phyloP scores from a whole-genome alignment of 352 stramenopile genomes.

The Sclerospora graminicola region DNA sequence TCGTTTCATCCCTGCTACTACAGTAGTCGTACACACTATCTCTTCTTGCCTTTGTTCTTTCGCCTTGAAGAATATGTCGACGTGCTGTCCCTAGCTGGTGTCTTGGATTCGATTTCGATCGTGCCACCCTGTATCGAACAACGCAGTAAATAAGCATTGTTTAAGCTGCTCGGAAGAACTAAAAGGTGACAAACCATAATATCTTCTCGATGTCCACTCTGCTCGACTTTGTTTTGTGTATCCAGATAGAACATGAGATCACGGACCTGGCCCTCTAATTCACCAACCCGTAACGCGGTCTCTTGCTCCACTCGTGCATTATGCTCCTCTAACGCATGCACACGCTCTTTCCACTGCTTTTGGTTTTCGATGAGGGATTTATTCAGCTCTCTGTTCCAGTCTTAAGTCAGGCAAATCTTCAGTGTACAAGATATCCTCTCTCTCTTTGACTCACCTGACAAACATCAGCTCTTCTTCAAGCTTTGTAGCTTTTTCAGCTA shows the following conservation, averaged over 20 bases:
- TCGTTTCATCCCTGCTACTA: too few relatives aligned
- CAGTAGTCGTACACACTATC: slow-evolving; percentile 2
- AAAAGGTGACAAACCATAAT: slow-evolving; percentile 46
- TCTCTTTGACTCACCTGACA: slow-evolving; percentile 36
- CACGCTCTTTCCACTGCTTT: slow-evolving; percentile 80
- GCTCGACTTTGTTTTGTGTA: slow-evolving; percentile 78
- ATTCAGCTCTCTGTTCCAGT: slow-evolving; percentile 54
- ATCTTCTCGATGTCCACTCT: slow-evolving; percentile 66
- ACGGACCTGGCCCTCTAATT: slow-evolving; percentile 76
- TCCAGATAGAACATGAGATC: slow-evolving; percentile 89
- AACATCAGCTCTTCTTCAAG: slow-evolving; percentile 75
- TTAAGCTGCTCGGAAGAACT: neutral
- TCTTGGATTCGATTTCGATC: slow-evolving; percentile 53
- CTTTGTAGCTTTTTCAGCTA: slow-evolving; percentile 63
- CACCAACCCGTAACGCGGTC: slow-evolving; percentile 47
- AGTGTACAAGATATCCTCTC: neutral
- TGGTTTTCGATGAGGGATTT: slow-evolving; percentile 85
- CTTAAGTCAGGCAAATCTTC: too few relatives aligned
- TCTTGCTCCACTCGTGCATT: slow-evolving; percentile 47
- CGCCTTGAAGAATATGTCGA: slow-evolving; percentile 11
- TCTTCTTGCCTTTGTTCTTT: slow-evolving; percentile 19
- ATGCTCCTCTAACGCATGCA: slow-evolving; percentile 57
- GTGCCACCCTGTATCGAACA: slow-evolving; percentile 40
- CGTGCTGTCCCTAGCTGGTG: slow-evolving; percentile 7
- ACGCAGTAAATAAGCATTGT: slow-evolving; percentile 1